Evolutionary conservation across 345 rosid species (phyloP), one percentile per base, ranked within the genome.

Genomic region (Microcos paniculata): DNA sequence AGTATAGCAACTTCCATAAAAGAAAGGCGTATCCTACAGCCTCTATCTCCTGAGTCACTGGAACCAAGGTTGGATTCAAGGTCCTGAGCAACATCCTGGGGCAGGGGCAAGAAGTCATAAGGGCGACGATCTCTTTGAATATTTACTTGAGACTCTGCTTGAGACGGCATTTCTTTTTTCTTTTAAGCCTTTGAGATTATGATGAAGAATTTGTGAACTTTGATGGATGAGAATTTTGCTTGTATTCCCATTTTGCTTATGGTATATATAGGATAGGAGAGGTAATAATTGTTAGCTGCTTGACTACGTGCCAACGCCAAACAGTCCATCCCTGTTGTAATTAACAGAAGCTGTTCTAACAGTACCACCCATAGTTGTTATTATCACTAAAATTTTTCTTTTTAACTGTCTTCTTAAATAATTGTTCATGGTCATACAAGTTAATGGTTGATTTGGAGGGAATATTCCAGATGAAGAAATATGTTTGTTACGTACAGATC

Each of bases 1-100:
- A 2, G 8, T 0, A 1, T 9, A 9, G n/a, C 10, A 19, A 52
- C 3, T 0, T 52, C 24, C 2, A n/a, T n/a, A 1, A 11, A 1
- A 24, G 11, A 6, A 11, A 52, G 24, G 57, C 0, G 1, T 7
- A n/a, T n/a, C n/a, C 8, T 52, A 24, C 23, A 19, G 9, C 2
- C 57, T 2, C 8, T 24, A 2, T 19, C 57, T 52, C 2, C 8
- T 11, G 8, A 52, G 11, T 52, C 21, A n/a, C n/a, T n/a, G n/a
- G n/a, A n/a, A n/a, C n/a, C n/a, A n/a, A n/a, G n/a, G 10, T 52
- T 52, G 11, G 56, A 51, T 2, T n/a, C 11, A 52, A 19, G 11
- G 3, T 52, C 18, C 53, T 49, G n/a, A 49, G 1, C n/a, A 6
- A 4, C 53, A 49, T 16, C n/a, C n/a, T n/a, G 18, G 23, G 23